phyloP scores from a whole-genome alignment of 2,329 filamentous ascomycete species.

The Stachybotrys chlorohalonatus region DNA sequence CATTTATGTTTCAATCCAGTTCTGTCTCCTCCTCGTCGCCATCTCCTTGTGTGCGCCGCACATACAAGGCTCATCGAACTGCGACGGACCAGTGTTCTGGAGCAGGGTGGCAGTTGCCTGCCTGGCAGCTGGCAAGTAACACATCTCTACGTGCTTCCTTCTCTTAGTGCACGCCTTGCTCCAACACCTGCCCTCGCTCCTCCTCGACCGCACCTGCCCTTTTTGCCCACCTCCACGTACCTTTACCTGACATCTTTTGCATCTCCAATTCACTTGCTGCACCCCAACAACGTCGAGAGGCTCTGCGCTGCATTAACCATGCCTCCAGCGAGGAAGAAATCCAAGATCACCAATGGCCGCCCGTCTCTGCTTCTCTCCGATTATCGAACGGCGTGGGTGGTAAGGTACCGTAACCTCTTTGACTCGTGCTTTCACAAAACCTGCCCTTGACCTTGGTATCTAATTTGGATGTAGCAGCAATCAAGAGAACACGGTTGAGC shows the following conservation, averaged over 20 bases:
- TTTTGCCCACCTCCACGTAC: neutral
- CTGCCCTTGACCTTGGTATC: neutral
- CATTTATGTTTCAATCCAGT: too few relatives aligned
- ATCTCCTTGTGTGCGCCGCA: too few relatives aligned
- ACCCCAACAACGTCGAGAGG: neutral
- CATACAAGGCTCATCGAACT: too few relatives aligned
- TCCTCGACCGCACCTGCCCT: neutral
- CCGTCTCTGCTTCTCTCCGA: slow-evolving; percentile 19
- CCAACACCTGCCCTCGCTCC: neutral
- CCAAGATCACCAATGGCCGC: slow-evolving; percentile 8
- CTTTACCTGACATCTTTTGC: neutral
- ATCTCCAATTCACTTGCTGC: neutral
- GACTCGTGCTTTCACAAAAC: neutral
- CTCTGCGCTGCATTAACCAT: slow-evolving; percentile 4
- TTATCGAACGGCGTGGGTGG: slow-evolving; percentile 22
- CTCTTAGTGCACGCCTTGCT: neutral
- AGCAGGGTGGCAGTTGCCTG: neutral
- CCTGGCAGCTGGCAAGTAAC: neutral
- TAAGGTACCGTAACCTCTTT: slow-evolving; percentile 16
- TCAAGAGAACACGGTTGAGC: slow-evolving; percentile 18
- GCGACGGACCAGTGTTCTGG: too few relatives aligned
- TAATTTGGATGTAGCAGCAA: slow-evolving; percentile 8
- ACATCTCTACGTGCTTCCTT: neutral
- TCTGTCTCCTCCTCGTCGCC: too few relatives aligned
- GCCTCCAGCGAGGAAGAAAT: slow-evolving; percentile 15